A percentile compares a stretch with the other conserved stretches of the same genome.
Evolutionary conservation across 805 yeast species (phyloP).

Genomic region (Lachancea sp.): DNA sequence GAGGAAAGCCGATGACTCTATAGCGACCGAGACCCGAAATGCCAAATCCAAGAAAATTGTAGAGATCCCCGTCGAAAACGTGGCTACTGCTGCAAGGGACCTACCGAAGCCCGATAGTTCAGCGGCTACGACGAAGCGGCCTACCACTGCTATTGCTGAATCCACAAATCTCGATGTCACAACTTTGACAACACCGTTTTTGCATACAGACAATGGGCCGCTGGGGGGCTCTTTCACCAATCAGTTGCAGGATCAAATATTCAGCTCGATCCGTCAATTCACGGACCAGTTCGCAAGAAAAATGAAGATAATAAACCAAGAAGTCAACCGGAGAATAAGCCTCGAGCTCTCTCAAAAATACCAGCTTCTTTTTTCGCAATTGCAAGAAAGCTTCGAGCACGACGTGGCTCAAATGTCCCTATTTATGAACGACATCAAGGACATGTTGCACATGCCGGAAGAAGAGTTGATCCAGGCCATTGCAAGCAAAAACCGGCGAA

Average conservation of each 20-base stretch:
- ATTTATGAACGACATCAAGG: conserved; percentile 32
- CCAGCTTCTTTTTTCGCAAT: conserved; percentile 28
- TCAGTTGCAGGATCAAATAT: conserved; percentile 34
- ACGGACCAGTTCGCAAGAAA: conserved; percentile 33
- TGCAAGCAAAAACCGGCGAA: neutral
- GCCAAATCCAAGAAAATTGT: neutral
- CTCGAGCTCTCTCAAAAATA: conserved; percentile 33
- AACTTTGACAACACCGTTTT: conserved; percentile 5
- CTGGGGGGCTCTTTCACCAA: conserved; percentile 30
- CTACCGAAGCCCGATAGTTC: no score
- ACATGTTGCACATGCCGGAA: conserved; percentile 34
- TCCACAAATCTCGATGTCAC: conserved; percentile 12
- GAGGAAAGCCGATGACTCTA: neutral
- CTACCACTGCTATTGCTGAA: neutral
- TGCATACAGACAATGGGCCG: neutral
- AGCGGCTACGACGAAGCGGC: neutral
- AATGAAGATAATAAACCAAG: conserved; percentile 33
- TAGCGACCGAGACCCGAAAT: neutral
- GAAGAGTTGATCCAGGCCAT: conserved; percentile 20
- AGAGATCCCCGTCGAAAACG: neutral
- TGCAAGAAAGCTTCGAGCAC: conserved; percentile 31
- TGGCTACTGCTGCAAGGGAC: neutral
- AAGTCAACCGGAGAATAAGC: conserved; percentile 32
- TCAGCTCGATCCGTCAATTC: conserved; percentile 30
- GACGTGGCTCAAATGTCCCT: conserved; percentile 36